These are phyloP conservation scores for Monosporozyma yasuniensis DNA, from an alignment of 805 yeast species.

Conservation along the genomic window DNA sequence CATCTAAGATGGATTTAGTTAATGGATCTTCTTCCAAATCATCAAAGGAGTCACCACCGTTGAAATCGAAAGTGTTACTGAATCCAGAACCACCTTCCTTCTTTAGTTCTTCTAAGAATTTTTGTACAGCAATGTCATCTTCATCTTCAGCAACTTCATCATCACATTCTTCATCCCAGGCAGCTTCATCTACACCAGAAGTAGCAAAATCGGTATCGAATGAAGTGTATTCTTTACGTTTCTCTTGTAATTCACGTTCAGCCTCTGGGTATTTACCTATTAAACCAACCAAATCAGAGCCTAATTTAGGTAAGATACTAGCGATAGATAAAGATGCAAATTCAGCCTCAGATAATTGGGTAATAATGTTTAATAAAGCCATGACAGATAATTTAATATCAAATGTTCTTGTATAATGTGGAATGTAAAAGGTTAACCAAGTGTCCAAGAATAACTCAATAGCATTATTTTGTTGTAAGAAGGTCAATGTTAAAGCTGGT, in stretches of 20 bases:
- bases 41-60: conserved; percentile 48
- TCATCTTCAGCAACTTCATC: conserved; percentile 30
- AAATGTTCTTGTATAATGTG: conserved; percentile 56
- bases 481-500: conserved; percentile 42
- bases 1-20: conserved; percentile 71
- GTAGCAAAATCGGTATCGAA: conserved; percentile 30
- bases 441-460: conserved; percentile 45
- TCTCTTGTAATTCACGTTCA: conserved; percentile 51
- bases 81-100: conserved; percentile 32
- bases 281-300: conserved; percentile 42
- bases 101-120: conserved; percentile 41
- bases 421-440: conserved; percentile 31
- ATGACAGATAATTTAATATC: conserved; percentile 71
- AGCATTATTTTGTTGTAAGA: conserved; percentile 38
- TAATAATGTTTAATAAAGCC: conserved; percentile 49
- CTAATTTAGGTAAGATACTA: conserved; percentile 39
- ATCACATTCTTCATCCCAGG: conserved; percentile 29
- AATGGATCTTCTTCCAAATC: conserved; percentile 77
- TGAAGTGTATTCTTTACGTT: conserved; percentile 45
- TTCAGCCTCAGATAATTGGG: conserved; percentile 23
- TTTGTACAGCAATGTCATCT: conserved; percentile 30
- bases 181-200: conserved; percentile 30
- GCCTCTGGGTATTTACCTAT: conserved; percentile 65
- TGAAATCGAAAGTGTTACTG: conserved; percentile 28
- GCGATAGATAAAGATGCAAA: conserved; percentile 29